Evolutionary conservation across 2,329 filamentous ascomycete species (phyloP).

Genomic region (Cladophialophora yegresii): DNA sequence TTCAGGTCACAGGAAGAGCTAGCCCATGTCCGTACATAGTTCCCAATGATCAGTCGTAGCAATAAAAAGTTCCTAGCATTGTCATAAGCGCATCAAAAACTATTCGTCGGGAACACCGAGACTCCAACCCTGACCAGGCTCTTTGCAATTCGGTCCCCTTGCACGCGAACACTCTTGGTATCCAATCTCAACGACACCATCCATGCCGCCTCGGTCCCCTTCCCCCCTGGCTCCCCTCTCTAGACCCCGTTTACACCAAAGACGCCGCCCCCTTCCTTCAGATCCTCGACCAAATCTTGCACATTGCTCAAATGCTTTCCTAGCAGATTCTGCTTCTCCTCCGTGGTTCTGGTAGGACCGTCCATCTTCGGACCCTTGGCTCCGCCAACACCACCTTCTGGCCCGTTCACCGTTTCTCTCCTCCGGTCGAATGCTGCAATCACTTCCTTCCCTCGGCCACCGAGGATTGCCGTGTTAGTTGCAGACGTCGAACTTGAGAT

Average conservation of each 20-base stretch:
- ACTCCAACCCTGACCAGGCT: not conserved
- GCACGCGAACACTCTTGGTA: not conserved
- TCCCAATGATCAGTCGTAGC: not conserved
- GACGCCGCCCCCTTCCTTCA: constrained; percentile 60
- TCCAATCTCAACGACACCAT: not conserved
- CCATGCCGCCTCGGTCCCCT: not conserved
- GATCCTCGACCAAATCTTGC: constrained; percentile 79
- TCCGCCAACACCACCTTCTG: constrained; percentile 16
- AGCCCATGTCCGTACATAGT: not conserved
- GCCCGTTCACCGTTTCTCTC: constrained; percentile 38
- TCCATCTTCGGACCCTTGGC: constrained; percentile 1
- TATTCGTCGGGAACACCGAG: not conserved
- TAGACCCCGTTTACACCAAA: constrained; percentile 29
- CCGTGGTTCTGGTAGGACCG: constrained; percentile 62
- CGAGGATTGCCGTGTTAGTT: constrained; percentile 46
- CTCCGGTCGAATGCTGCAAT: constrained; percentile 55
- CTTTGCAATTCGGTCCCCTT: not conserved
- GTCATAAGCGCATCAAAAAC: not conserved
- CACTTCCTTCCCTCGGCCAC: constrained; percentile 69
- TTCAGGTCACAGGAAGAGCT: not conserved
- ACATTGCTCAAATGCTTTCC: constrained; percentile 78
- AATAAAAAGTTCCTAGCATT: not conserved
- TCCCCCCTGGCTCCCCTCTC: not conserved
- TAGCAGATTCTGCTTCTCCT: constrained; percentile 79
- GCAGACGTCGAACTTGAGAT: constrained; percentile 43